These are phyloP conservation scores for Paxillus rubicundulus DNA, from an alignment of 768 basidiomycete species.

Conservation along the genomic window DNA sequence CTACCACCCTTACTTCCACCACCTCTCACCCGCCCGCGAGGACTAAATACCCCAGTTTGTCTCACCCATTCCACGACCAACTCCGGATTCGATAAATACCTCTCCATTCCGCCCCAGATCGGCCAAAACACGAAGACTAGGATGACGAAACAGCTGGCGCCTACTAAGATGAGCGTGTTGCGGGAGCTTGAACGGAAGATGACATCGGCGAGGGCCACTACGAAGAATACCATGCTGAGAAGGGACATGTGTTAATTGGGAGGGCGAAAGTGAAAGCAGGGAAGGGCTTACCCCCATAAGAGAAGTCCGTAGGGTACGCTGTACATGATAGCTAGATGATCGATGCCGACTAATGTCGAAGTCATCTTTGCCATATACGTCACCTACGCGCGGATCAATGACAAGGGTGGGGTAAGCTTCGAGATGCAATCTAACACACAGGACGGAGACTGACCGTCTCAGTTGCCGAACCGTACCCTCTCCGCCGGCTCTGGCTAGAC, in stretches of 20 bases:
- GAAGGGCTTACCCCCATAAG: conserved; percentile 25
- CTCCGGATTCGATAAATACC: neutral
- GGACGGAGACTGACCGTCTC: conserved; percentile 28
- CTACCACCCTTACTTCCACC: neutral
- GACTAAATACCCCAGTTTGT: neutral
- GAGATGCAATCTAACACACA: neutral
- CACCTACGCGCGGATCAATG: conserved; percentile 10
- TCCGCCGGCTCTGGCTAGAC: conserved; percentile 34
- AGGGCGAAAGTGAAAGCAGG: neutral
- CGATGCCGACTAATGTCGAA: conserved; percentile 20
- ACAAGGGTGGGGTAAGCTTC: neutral
- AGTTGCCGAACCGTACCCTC: conserved; percentile 16
- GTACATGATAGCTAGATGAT: conserved; percentile 32
- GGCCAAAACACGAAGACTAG: conserved; percentile 23
- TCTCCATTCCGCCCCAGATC: neutral
- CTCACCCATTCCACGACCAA: neutral
- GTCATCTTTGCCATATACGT: conserved; percentile 20
- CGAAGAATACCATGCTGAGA: conserved; percentile 30
- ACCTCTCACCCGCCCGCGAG: neutral
- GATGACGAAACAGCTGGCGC: conserved; percentile 15
- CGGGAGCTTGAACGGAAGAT: conserved; percentile 22
- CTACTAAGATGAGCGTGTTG: conserved; percentile 11
- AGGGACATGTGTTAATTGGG: neutral
- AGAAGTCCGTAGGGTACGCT: conserved; percentile 34
- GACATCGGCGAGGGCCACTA: conserved; percentile 21